Percentiles rank a stretch among this genome's conserved stretches.
phyloP scores from a whole-genome alignment of 2,329 filamentous ascomycete genomes.

The Macroventuria anomochaeta region DNA sequence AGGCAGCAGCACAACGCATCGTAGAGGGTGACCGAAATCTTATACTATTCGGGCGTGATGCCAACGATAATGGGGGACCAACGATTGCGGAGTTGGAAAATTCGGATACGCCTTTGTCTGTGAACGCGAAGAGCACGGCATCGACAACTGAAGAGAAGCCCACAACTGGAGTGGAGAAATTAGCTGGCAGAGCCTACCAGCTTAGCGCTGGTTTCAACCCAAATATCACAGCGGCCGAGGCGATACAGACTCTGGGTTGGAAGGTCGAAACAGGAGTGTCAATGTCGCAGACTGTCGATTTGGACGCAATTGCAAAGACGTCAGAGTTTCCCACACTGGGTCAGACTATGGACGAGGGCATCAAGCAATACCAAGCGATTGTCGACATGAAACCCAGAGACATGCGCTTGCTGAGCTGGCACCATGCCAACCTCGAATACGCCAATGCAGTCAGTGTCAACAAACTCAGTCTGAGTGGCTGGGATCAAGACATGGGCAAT shows the following conservation, averaged over 20 bases:
- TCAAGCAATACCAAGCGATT: conserved; percentile 83
- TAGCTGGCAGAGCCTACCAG: conserved; percentile 73
- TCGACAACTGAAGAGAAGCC: conserved; percentile 52
- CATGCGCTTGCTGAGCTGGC: conserved; percentile 93
- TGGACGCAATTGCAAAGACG: conserved; percentile 69
- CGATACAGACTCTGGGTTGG: conserved; percentile 85
- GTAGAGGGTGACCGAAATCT: conserved; percentile 83
- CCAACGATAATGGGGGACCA: conserved; percentile 60
- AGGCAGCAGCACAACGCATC: conserved; percentile 70
- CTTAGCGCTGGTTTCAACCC: conserved; percentile 72
- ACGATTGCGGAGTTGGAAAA: conserved; percentile 78
- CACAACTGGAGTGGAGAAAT: conserved; percentile 61
- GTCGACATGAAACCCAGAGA: conserved; percentile 86
- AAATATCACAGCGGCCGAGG: conserved; percentile 75
- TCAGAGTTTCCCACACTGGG: conserved; percentile 76
- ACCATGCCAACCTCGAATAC: conserved; percentile 97
- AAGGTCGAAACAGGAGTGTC: conserved; percentile 67
- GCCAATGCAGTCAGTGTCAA: conserved; percentile 91
- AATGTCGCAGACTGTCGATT: conserved; percentile 71
- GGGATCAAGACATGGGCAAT: conserved; percentile 97
- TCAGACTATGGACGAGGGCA: conserved; percentile 89
- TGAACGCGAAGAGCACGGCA: conserved; percentile 56
- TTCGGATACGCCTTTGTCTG: conserved; percentile 58
- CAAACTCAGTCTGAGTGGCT: conserved; percentile 84
- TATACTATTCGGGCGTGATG: conserved; percentile 83